Conservation (phyloP, 2,329 filamentous ascomycete species). For the Penicillium glabrum region DNA sequence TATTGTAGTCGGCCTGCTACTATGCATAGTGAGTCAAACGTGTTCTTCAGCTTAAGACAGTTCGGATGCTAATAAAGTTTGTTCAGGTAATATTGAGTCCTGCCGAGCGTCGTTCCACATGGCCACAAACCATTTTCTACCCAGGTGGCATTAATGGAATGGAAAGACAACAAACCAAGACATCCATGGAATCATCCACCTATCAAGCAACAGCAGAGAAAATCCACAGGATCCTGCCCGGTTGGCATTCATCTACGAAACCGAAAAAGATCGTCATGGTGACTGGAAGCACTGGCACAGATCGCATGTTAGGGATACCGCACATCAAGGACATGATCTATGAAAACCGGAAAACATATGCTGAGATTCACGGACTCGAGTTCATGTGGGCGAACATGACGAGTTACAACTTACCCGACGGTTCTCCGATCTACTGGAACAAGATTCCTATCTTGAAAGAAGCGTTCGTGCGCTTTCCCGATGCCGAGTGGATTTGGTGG, state of each 20-base stretch:
- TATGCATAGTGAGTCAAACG: too few relatives aligned
- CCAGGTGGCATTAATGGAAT: not conserved
- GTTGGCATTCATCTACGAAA: not conserved
- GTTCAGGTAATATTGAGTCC: not conserved
- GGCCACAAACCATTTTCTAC: not conserved
- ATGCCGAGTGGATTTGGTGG: not conserved
- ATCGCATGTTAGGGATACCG: constrained; percentile 9
- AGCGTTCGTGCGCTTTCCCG: not conserved
- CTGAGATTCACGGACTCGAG: constrained; percentile 1
- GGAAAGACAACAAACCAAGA: not conserved
- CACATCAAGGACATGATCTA: constrained; percentile 13
- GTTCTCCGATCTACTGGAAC: constrained; percentile 7
- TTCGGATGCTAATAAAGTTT: not conserved
- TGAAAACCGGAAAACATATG: constrained; percentile 11
- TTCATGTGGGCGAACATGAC: not conserved
- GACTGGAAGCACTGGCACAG: constrained; percentile 8
- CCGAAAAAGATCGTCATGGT: constrained; percentile 8
- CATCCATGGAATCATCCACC: not conserved
- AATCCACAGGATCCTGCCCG: not conserved
- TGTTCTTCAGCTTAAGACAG: not conserved
- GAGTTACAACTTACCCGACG: not conserved
- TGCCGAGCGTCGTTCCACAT: not conserved
- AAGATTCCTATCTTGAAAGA: not conserved
- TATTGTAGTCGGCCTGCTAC: not conserved
- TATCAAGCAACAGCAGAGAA: not conserved